Evolutionary conservation across 352 stramenopile genomes (phyloP).

Genomic region (Blastocystis sp.): DNA sequence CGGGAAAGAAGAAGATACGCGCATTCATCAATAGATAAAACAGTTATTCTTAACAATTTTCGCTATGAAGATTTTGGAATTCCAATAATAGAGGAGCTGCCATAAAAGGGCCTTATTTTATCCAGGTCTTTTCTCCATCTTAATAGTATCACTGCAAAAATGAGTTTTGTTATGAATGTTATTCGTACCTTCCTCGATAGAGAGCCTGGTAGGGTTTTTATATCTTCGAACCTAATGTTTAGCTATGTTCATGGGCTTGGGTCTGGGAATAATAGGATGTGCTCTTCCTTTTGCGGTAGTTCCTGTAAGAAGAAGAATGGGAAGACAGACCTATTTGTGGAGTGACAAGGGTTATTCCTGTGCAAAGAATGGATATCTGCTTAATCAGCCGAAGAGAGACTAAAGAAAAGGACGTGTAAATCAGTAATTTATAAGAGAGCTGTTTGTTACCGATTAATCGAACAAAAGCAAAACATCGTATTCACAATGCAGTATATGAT

Average conservation of each 20-base stretch:
- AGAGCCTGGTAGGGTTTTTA: constrained; percentile 15
- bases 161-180: constrained; percentile 48
- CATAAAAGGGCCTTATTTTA: no score
- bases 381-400: background rate
- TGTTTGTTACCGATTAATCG: background rate
- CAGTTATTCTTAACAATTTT: background rate
- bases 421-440: background rate
- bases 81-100: no score
- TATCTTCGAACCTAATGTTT: background rate
- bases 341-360: constrained; percentile 50
- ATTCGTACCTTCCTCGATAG: constrained; percentile 55
- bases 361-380: constrained; percentile 25
- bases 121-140: background rate
- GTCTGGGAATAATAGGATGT: constrained; percentile 18
- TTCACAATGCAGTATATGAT: background rate
- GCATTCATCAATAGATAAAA: background rate
- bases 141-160: background rate
- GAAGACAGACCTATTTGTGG: constrained; percentile 11
- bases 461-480: background rate
- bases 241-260: constrained; percentile 45
- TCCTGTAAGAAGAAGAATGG: constrained; percentile 18
- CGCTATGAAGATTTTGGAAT: no score
- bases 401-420: background rate
- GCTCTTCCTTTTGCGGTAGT: constrained; percentile 14
- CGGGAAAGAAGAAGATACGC: background rate